A percentile compares a stretch with the other conserved stretches of the same genome.
These are phyloP conservation scores for Entoloma clypeatum DNA, from an alignment of 1,284 basidiomycete species.

Conservation along the genomic window DNA sequence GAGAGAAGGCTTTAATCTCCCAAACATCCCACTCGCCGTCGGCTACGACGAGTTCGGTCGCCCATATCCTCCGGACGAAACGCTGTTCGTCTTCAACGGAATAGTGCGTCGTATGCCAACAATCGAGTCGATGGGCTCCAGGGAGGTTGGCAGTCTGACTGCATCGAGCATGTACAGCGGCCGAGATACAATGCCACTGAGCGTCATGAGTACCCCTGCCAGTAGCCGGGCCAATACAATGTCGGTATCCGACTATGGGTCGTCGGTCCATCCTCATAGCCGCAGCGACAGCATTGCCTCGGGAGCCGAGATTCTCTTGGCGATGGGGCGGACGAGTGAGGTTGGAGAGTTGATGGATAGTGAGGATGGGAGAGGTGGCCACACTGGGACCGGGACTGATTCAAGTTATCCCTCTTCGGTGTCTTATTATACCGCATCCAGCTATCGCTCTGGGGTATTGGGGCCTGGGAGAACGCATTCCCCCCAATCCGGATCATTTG, in stretches of 20 bases:
- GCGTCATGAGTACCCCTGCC: slow-evolving; percentile 22
- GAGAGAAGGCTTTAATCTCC: slow-evolving; percentile 20
- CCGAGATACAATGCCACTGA: slow-evolving; percentile 18
- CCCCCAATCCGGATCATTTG: no score
- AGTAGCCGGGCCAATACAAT: slow-evolving; percentile 32
- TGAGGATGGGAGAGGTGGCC: slow-evolving; percentile 4
- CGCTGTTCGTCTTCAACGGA: slow-evolving; percentile 55
- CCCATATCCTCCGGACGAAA: slow-evolving; percentile 47
- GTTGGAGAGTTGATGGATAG: slow-evolving; percentile 30
- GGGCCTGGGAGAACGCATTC: neutral
- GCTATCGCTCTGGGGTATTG: slow-evolving; percentile 10
- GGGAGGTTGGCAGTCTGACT: slow-evolving; percentile 38
- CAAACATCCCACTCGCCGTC: slow-evolving; percentile 25
- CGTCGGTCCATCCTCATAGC: slow-evolving; percentile 28
- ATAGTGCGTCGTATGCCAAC: slow-evolving; percentile 70
- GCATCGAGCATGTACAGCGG: slow-evolving; percentile 25
- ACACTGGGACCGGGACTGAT: slow-evolving; percentile 8
- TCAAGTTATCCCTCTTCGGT: slow-evolving; percentile 21
- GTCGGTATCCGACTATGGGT: slow-evolving; percentile 19
- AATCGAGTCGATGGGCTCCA: slow-evolving; percentile 69
- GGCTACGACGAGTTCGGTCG: slow-evolving; percentile 43
- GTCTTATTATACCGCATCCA: slow-evolving; percentile 29
- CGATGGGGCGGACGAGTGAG: slow-evolving; percentile 23
- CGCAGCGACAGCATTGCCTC: slow-evolving; percentile 28
- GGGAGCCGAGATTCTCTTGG: slow-evolving; percentile 23